Conservation (phyloP, 129 eudicot genomes). For the Centrapalus pauciflorus region DNA sequence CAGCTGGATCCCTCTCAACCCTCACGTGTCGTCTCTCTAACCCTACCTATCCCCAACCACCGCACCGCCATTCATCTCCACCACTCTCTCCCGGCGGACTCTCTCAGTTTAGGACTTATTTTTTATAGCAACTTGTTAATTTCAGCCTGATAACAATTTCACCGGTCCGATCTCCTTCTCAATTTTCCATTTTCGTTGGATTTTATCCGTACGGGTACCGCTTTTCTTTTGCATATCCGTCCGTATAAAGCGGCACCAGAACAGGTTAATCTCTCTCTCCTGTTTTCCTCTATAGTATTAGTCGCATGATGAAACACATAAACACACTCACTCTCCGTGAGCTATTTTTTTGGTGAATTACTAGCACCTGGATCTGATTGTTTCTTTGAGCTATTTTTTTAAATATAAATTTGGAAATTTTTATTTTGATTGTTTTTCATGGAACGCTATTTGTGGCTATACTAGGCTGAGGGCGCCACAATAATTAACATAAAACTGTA, state of each 20-base stretch:
- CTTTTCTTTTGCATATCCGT: no score
- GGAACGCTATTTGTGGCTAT: background rate
- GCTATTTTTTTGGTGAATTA: background rate
- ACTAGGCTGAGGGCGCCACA: background rate
- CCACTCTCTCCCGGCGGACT: constrained; percentile 24
- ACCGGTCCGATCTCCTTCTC: constrained; percentile 7
- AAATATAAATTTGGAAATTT: background rate
- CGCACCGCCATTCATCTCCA: constrained; percentile 10
- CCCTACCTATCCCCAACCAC: constrained; percentile 43
- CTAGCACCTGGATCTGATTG: constrained; percentile 11
- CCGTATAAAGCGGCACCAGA: constrained; percentile 19
- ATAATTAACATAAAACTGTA: background rate
- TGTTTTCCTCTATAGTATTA: background rate
- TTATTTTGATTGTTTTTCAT: constrained; percentile 3
- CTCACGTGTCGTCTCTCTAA: constrained; percentile 62
- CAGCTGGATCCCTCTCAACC: constrained; percentile 45
- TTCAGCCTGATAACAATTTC: background rate
- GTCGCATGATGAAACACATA: background rate
- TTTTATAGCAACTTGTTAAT: background rate
- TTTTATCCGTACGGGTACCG: constrained; percentile 26
- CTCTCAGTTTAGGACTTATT: background rate
- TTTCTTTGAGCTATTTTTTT: background rate
- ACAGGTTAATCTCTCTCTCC: constrained; percentile 26
- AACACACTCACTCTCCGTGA: no score
- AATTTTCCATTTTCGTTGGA: background rate